Conservation (phyloP, 2,329 filamentous ascomycete genomes). For the Colletotrichum spinosum region DNA sequence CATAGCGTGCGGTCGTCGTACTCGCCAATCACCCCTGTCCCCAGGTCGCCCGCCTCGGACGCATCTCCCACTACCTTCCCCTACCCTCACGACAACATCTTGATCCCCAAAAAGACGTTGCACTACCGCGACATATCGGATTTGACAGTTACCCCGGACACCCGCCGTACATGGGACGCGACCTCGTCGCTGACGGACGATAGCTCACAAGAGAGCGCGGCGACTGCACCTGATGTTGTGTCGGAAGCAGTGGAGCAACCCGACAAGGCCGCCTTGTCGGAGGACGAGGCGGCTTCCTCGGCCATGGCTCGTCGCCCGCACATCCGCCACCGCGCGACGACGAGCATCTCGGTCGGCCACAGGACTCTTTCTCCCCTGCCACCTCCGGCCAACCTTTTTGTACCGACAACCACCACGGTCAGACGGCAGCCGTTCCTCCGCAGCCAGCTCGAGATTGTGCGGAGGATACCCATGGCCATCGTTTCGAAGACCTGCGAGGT, state of each 20-base stretch:
- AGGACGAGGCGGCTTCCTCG: conserved; percentile 35
- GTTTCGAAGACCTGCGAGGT: conserved; percentile 83
- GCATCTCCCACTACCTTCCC: conserved; percentile 48
- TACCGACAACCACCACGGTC: conserved; percentile 52
- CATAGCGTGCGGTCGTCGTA: conserved; percentile 66
- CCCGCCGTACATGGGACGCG: conserved; percentile 45
- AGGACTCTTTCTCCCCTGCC: conserved; percentile 76
- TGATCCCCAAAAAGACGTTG: conserved; percentile 46
- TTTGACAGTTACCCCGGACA: conserved; percentile 47
- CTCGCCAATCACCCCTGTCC: conserved; percentile 55
- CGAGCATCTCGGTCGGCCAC: conserved; percentile 61
- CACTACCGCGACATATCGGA: conserved; percentile 49
- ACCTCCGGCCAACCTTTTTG: conserved; percentile 73
- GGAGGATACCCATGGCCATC: conserved; percentile 70
- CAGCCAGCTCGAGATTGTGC: conserved; percentile 56
- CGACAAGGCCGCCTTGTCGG: conserved; percentile 23
- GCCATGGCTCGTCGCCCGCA: conserved; percentile 51
- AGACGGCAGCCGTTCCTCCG: conserved; percentile 47
- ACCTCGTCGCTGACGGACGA: conserved; percentile 43
- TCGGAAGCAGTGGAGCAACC: conserved; percentile 27
- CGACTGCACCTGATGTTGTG: conserved; percentile 40
- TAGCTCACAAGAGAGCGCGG: conserved; percentile 43
- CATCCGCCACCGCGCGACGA: conserved; percentile 66
- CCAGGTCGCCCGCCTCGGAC: conserved; percentile 58
- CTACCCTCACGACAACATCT: conserved; percentile 54